phyloP scores from a whole-genome alignment of 768 basidiomycete species.

The Ramaria rubella region DNA sequence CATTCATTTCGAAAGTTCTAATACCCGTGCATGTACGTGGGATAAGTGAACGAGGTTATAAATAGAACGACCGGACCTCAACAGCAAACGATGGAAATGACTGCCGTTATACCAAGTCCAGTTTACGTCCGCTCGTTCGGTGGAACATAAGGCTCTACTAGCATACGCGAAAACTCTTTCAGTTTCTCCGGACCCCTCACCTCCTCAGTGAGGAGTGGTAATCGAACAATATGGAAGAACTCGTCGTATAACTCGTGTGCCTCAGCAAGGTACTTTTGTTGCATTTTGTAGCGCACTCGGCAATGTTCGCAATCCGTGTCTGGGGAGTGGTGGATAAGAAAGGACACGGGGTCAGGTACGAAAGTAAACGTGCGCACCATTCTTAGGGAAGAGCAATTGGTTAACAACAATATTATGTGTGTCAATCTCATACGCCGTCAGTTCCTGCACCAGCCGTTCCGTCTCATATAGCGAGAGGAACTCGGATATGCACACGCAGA shows the following conservation, averaged over 20 bases:
- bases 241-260: constrained; percentile 97
- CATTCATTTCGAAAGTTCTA: too few species aligned
- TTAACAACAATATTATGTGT: constrained; percentile 99
- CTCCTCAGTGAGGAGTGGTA: constrained; percentile 94
- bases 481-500: constrained; percentile 98
- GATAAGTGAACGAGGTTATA: too few species aligned
- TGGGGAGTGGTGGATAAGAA: constrained; percentile 25
- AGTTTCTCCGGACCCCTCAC: constrained; percentile 93
- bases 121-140: constrained; percentile 12
- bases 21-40: too few species aligned
- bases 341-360: neutral
- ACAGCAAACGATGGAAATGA: too few species aligned
- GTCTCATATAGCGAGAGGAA: constrained; percentile 98
- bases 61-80: too few species aligned
- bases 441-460: constrained; percentile 93
- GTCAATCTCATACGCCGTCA: constrained; percentile 92
- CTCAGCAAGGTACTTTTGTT: constrained; percentile 94
- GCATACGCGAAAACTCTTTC: constrained; percentile 87
- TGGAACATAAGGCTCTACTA: constrained; percentile 73
- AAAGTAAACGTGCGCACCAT: constrained; percentile 44
- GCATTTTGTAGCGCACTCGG: constrained; percentile 90
- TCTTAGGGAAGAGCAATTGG: constrained; percentile 90
- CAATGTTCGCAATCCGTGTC: constrained; percentile 95
- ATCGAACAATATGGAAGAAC: constrained; percentile 93
- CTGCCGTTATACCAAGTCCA: neutral